Conservation (phyloP, 306 rosid genomes). For the Lablab purpureus region DNA sequence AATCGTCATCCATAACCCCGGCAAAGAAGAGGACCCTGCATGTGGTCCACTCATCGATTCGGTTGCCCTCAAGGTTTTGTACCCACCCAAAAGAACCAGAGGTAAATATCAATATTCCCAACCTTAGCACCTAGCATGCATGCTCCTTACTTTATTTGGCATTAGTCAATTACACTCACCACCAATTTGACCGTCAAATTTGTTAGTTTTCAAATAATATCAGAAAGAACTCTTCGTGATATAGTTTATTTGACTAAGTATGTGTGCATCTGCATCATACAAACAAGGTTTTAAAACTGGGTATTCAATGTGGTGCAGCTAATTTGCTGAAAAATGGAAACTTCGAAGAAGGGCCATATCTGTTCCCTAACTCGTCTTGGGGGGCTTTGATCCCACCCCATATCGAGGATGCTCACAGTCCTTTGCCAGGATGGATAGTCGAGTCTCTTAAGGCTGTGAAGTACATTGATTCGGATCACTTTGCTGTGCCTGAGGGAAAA, state of each 20-base stretch:
- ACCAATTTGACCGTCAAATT: no score
- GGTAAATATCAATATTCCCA: slow-evolving; percentile 43
- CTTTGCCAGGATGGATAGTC: slow-evolving; percentile 86
- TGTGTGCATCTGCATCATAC: not conserved
- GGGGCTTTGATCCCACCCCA: slow-evolving; percentile 83
- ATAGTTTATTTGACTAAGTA: not conserved
- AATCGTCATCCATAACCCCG: slow-evolving; percentile 69
- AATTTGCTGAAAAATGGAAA: slow-evolving; percentile 78
- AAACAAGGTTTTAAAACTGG: not conserved
- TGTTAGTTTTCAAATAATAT: no score
- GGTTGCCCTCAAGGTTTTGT: slow-evolving; percentile 68
- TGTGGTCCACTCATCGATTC: slow-evolving; percentile 88
- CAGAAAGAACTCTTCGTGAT: not conserved
- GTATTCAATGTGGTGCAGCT: slow-evolving; percentile 46
- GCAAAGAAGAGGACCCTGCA: slow-evolving; percentile 73
- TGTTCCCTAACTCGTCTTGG: slow-evolving; percentile 60
- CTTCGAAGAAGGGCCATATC: slow-evolving; percentile 82
- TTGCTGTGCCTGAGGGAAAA: slow-evolving; percentile 64
- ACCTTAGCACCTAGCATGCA: not conserved
- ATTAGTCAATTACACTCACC: not conserved
- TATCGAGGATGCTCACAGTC: slow-evolving; percentile 72
- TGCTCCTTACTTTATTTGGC: not conserved
- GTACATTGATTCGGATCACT: slow-evolving; percentile 78
- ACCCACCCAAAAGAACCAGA: slow-evolving; percentile 60
- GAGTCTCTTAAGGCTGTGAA: slow-evolving; percentile 89